phyloP scores from a whole-genome alignment of 257 asterid genomes.

The Asclepias syriaca region DNA sequence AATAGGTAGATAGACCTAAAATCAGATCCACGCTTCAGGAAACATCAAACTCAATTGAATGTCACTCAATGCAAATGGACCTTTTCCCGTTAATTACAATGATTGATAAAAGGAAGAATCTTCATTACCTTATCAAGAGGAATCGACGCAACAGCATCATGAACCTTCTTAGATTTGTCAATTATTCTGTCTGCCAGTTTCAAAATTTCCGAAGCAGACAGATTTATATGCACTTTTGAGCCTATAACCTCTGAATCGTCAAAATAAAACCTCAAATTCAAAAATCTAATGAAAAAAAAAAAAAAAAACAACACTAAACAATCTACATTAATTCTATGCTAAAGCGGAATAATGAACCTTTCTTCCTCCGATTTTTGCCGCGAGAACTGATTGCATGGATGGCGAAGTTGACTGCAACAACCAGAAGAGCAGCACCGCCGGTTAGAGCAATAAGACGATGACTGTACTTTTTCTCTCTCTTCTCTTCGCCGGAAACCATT shows the following conservation, averaged over 20 bases:
- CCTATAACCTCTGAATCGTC: conserved; percentile 56
- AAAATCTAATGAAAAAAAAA: not conserved
- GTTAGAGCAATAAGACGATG: conserved; percentile 54
- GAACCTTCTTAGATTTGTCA: conserved; percentile 64
- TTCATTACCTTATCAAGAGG: conserved; percentile 69
- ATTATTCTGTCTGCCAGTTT: conserved; percentile 65
- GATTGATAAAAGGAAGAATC: not conserved
- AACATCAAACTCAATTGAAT: not conserved
- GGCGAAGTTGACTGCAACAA: conserved; percentile 74
- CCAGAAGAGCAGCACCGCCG: conserved; percentile 84
- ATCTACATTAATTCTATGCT: not conserved
- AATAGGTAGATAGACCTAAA: not conserved
- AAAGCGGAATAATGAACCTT: conserved; percentile 31
- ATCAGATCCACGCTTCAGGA: not conserved
- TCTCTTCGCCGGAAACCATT: conserved; percentile 23
- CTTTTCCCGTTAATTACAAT: not conserved
- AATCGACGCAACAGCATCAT: conserved; percentile 80
- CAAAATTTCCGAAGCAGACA: conserved; percentile 72
- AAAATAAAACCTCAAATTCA: not conserved
- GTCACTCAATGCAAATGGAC: not conserved
- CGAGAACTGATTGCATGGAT: conserved; percentile 45
- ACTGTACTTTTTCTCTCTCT: conserved; percentile 31
- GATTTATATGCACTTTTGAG: conserved; percentile 44
- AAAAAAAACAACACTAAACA: not conserved
- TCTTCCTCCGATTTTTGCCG: conserved; percentile 53